phyloP scores from a whole-genome alignment of 2,329 filamentous ascomycete species.

The Colletotrichum sp. region DNA sequence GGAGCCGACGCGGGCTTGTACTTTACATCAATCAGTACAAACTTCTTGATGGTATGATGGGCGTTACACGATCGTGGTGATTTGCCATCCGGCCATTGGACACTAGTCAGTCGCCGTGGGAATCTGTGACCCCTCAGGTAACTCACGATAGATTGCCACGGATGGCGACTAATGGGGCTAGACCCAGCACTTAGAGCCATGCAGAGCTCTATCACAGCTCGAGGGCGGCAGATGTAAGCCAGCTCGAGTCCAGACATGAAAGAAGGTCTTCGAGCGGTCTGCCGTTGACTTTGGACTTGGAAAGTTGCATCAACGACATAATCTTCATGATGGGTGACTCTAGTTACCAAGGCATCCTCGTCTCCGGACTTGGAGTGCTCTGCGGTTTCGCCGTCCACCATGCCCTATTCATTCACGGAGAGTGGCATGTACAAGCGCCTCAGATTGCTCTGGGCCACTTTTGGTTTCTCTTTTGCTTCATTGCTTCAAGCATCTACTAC shows the following conservation, averaged over 20 bases:
- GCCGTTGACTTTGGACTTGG: neutral
- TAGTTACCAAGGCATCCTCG: neutral
- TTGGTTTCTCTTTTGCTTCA: slow-evolving; percentile 6
- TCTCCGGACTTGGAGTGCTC: neutral
- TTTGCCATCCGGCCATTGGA: neutral
- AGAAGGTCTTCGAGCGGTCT: neutral
- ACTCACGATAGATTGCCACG: neutral
- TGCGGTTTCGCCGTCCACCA: slow-evolving; percentile 19
- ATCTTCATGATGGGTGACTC: slow-evolving; percentile 2
- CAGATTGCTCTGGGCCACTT: slow-evolving; percentile 21
- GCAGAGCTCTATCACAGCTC: neutral
- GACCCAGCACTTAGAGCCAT: neutral
- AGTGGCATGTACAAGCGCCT: slow-evolving; percentile 29
- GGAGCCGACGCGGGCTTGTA: neutral
- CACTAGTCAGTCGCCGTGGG: slow-evolving; percentile 2
- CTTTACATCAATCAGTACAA: neutral
- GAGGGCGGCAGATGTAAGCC: neutral
- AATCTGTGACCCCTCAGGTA: neutral
- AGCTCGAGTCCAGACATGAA: neutral
- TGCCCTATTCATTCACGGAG: slow-evolving; percentile 26
- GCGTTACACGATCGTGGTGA: neutral
- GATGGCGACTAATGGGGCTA: neutral
- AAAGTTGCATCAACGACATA: neutral
- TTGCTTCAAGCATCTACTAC: slow-evolving; percentile 6
- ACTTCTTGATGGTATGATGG: neutral